These are phyloP conservation scores for Vitellaria paradoxa DNA, from an alignment of 179 eudicot genomes.

Conservation along the genomic window DNA sequence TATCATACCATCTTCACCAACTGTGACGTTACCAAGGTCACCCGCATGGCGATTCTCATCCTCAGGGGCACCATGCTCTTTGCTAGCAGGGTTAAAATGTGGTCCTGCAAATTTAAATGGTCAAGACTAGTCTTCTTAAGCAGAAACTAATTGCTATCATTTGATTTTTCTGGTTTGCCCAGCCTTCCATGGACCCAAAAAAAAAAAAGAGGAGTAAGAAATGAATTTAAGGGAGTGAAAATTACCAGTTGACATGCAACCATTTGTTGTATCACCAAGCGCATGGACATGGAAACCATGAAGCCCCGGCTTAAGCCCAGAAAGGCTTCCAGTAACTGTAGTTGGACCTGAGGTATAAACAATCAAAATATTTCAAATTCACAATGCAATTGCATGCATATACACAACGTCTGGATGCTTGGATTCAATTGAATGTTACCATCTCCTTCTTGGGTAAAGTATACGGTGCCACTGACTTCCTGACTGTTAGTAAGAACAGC, in stretches of 20 bases:
- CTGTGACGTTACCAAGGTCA: constrained; percentile 87
- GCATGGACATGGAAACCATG: constrained; percentile 98
- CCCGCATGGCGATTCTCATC: constrained; percentile 91
- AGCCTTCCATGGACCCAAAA: not conserved
- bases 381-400: not conserved
- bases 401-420: not conserved
- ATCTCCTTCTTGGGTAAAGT: constrained; percentile 85
- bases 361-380: constrained; percentile 5
- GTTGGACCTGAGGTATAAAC: constrained; percentile 56
- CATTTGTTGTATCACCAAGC: constrained; percentile 93
- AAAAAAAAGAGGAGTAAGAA: too few species aligned
- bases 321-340: constrained; percentile 71
- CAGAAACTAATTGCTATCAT: not conserved
- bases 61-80: constrained; percentile 94
- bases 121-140: not conserved
- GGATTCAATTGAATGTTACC: constrained; percentile 35
- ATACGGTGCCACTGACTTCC: constrained; percentile 77
- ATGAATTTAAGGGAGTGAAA: not conserved
- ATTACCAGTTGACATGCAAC: constrained; percentile 93
- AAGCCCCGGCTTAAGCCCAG: constrained; percentile 83
- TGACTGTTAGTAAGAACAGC: constrained; percentile 69
- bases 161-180: not conserved
- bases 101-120: constrained; percentile 51
- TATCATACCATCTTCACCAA: constrained; percentile 77
- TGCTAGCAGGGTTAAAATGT: constrained; percentile 76